A percentile compares a stretch with the other conserved stretches of the same genome.
These are phyloP conservation scores for Vitis hybrid DNA, from an alignment of 177 flowering plant genomes.

Conservation along the genomic window DNA sequence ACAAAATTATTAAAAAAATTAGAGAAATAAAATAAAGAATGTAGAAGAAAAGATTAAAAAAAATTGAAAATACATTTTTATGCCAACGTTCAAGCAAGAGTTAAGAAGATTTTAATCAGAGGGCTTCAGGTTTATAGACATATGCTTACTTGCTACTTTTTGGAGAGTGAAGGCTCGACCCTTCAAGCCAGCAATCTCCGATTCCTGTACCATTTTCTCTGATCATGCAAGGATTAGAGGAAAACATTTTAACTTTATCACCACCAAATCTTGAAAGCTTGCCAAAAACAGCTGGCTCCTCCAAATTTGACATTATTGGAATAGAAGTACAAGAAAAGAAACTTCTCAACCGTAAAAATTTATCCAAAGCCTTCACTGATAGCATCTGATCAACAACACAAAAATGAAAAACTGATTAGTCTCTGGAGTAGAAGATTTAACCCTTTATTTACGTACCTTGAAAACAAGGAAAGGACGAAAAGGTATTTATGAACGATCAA, in stretches of 20 bases:
- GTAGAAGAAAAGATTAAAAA: neutral
- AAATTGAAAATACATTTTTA: no score
- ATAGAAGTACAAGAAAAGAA: neutral
- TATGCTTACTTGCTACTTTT: conserved; percentile 9
- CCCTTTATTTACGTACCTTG: no score
- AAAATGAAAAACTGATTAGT: neutral
- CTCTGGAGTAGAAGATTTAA: neutral
- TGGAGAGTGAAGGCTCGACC: neutral
- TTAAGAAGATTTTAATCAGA: no score
- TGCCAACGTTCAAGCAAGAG: no score
- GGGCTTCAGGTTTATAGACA: neutral
- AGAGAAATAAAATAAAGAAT: neutral
- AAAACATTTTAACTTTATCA: neutral
- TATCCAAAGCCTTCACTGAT: conserved; percentile 8
- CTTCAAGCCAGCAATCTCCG: neutral
- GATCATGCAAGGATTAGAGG: no score
- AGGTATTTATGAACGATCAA: no score
- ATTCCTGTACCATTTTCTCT: neutral
- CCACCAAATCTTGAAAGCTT: neutral
- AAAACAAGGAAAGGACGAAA: no score
- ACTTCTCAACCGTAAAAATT: neutral
- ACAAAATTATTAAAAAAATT: neutral
- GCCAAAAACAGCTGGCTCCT: conserved; percentile 1
- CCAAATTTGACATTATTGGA: conserved; percentile 1
- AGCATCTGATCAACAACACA: conserved; percentile 9